phyloP scores from a whole-genome alignment of 306 rosid genomes.

The Trifolium repens region DNA sequence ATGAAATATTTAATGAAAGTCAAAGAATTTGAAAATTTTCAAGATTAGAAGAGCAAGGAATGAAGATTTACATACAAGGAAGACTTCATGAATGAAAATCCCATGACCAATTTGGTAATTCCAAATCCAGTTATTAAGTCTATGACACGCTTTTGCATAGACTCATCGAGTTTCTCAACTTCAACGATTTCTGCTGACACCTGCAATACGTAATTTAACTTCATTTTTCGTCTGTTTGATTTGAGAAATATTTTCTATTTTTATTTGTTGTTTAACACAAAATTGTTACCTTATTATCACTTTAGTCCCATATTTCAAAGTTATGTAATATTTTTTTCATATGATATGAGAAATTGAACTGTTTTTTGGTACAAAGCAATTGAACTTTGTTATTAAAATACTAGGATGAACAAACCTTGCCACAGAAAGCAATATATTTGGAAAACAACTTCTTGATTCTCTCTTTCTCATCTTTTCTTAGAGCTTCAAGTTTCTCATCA shows the following conservation, averaged over 20 bases:
- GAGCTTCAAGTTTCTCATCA: constrained; percentile 66
- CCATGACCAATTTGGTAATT: constrained; percentile 74
- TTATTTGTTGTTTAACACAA: neutral
- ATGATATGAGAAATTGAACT: constrained; percentile 10
- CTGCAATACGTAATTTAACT: constrained; percentile 44
- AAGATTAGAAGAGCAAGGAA: neutral
- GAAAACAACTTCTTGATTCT: constrained; percentile 58
- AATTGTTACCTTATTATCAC: neutral
- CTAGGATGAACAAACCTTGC: constrained; percentile 56
- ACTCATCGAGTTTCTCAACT: constrained; percentile 63
- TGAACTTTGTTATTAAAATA: constrained; percentile 7
- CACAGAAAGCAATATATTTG: constrained; percentile 63
- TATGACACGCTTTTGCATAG: constrained; percentile 56
- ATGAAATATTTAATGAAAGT: neutral
- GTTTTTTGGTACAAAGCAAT: neutral
- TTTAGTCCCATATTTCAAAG: neutral
- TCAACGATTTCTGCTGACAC: constrained; percentile 59
- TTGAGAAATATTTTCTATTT: neutral
- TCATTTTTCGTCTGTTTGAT: neutral
- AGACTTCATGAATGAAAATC: constrained; percentile 72
- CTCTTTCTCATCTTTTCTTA: constrained; percentile 58
- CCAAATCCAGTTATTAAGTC: constrained; percentile 64
- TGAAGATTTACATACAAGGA: constrained; percentile 44
- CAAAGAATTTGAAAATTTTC: neutral
- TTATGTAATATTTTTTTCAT: neutral